Conservation (phyloP, 768 basidiomycete species). For the Rhizopogon roseolus region DNA sequence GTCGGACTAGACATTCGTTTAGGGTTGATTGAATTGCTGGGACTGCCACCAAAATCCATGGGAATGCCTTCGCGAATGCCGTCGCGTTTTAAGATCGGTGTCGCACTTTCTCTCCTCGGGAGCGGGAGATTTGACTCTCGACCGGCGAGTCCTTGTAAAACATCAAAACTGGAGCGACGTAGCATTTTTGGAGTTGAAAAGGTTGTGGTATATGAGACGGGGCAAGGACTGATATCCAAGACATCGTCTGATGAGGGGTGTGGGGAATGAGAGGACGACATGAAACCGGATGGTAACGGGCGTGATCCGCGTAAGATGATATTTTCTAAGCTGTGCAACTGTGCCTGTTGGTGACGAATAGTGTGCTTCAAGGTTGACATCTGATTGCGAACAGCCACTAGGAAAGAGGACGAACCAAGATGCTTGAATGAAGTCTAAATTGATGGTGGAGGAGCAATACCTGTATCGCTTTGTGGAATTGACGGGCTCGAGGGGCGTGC, state of each 20-base stretch:
- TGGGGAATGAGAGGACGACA: constrained; percentile 34
- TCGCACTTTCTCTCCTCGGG: constrained; percentile 48
- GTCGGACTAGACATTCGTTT: constrained; percentile 70
- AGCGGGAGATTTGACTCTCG: constrained; percentile 73
- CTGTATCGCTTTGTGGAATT: constrained; percentile 57
- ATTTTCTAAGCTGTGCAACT: constrained; percentile 66
- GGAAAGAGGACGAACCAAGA: constrained; percentile 22
- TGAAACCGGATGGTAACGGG: constrained; percentile 41
- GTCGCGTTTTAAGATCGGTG: constrained; percentile 37
- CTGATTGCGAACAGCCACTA: constrained; percentile 74
- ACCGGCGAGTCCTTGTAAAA: constrained; percentile 65
- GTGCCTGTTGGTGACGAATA: constrained; percentile 82
- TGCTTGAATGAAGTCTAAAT: constrained; percentile 16
- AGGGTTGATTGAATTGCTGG: constrained; percentile 32
- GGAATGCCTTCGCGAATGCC: constrained; percentile 76
- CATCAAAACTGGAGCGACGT: constrained; percentile 68
- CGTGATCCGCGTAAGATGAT: constrained; percentile 64
- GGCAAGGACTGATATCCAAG: constrained; percentile 26
- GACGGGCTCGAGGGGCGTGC: constrained; percentile 51
- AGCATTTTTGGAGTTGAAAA: constrained; percentile 43
- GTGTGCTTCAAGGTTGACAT: constrained; percentile 79
- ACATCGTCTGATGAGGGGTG: constrained; percentile 30
- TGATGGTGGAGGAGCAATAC: constrained; percentile 35
- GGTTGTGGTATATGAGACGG: constrained; percentile 25
- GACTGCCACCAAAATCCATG: constrained; percentile 40